Percentiles rank a stretch among this genome's conserved stretches.
Conservation (phyloP, 2,329 filamentous ascomycete genomes). For the Ophiobolus disseminans region DNA sequence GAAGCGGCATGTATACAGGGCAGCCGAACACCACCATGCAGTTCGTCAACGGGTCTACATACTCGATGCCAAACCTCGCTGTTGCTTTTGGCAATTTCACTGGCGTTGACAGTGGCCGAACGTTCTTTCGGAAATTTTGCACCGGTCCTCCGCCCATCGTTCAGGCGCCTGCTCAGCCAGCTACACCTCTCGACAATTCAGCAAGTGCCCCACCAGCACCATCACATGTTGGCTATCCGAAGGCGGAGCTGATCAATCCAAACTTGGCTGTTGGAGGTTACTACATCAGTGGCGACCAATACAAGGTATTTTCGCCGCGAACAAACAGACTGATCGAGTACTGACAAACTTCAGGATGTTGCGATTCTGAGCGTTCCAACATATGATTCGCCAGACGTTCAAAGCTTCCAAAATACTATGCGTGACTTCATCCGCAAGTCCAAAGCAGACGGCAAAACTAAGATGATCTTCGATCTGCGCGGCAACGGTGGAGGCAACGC, state of each 20-base stretch:
- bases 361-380: conserved; percentile 56
- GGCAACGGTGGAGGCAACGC: conserved; percentile 65
- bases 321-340: not conserved
- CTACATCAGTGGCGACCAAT: conserved; percentile 50
- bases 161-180: conserved; percentile 17
- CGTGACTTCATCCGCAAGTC: conserved; percentile 57
- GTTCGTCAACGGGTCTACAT: conserved; percentile 47
- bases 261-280: conserved; percentile 54
- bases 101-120: conserved; percentile 47
- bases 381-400: conserved; percentile 44
- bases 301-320: conserved; percentile 43
- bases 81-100: conserved; percentile 41
- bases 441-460: conserved; percentile 60
- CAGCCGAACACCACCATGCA: conserved; percentile 41
- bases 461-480: conserved; percentile 69
- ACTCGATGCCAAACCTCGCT: conserved; percentile 40
- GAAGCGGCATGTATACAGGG: conserved; percentile 40
- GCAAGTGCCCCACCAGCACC: conserved; percentile 30
- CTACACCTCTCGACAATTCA: conserved; percentile 17
- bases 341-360: conserved; percentile 51
- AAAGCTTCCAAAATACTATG: conserved; percentile 50
- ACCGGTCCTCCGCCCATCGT: conserved; percentile 29
- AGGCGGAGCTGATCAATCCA: conserved; percentile 45
- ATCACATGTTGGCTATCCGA: conserved; percentile 48
- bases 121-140: conserved; percentile 52